Percentiles rank a stretch among this genome's conserved stretches.
These are phyloP conservation scores for Tulasnella sp. DNA, from an alignment of 768 basidiomycete genomes.

Conservation along the genomic window DNA sequence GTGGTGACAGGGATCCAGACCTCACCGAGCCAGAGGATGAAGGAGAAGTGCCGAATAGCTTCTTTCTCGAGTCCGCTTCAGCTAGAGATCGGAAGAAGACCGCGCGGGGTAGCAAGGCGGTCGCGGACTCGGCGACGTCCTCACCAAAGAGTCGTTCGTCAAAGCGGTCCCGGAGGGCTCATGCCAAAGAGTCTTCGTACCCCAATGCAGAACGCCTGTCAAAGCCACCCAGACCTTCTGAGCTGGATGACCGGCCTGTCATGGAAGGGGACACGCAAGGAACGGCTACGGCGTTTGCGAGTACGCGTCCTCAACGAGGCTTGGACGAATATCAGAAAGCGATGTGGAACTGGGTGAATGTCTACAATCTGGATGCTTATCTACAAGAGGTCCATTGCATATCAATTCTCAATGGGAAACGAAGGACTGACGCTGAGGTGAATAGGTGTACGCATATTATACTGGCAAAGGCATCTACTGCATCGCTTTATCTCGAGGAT, in stretches of 20 bases:
- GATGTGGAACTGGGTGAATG: slow-evolving; percentile 98
- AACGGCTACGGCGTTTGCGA: slow-evolving; percentile 3
- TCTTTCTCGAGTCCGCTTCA: slow-evolving; percentile 52
- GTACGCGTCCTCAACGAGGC: slow-evolving; percentile 29
- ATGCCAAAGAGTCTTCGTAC: slow-evolving; percentile 16
- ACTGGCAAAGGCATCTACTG: slow-evolving; percentile 94
- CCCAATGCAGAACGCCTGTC: slow-evolving; percentile 32
- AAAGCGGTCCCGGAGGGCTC: background rate
- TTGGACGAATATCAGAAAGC: slow-evolving; percentile 82
- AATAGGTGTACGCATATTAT: slow-evolving; percentile 72
- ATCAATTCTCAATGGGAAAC: background rate
- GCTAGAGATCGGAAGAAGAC: slow-evolving; percentile 10
- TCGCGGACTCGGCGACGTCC: background rate
- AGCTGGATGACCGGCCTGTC: slow-evolving; percentile 31
- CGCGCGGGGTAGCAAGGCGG: background rate
- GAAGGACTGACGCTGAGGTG: background rate
- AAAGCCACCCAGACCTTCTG: slow-evolving; percentile 55
- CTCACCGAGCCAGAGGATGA: slow-evolving; percentile 36
- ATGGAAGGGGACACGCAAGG: background rate
- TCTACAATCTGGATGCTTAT: slow-evolving; percentile 92
- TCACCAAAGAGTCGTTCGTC: background rate
- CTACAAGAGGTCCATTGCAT: slow-evolving; percentile 65
- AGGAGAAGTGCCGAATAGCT: slow-evolving; percentile 75
- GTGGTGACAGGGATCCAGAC: background rate
- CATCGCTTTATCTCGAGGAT: slow-evolving; percentile 76